These are phyloP conservation scores for Dioscorea cayenensis DNA, from an alignment of 116 monocot species.

Conservation along the genomic window DNA sequence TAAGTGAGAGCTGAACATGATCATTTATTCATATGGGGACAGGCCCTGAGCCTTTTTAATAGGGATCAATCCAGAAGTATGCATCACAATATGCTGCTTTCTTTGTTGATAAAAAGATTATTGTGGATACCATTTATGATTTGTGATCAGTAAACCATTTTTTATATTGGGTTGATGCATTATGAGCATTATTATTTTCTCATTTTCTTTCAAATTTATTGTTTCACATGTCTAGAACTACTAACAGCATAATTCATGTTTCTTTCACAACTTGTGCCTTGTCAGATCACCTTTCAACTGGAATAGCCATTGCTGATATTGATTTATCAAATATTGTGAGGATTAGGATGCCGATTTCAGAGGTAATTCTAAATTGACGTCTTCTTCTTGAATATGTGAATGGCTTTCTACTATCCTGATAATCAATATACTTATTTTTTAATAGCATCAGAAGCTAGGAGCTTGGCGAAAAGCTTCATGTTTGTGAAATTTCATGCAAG, in stretches of 20 bases:
- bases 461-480: no score
- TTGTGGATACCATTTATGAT: background rate
- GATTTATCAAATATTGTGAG: conserved; percentile 60
- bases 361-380: conserved; percentile 21
- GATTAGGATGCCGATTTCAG: conserved; percentile 68
- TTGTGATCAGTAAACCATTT: background rate
- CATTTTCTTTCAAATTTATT: background rate
- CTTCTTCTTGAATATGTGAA: background rate
- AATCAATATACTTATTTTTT: no score
- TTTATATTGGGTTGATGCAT: background rate
- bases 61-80: no score
- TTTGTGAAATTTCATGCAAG: no score
- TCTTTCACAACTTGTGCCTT: background rate
- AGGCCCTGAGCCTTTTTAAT: no score
- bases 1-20: no score
- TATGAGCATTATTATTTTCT: background rate
- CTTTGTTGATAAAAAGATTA: background rate
- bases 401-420: no score
- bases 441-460: no score
- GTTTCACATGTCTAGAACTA: no score
- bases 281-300: conserved; percentile 69
- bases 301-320: conserved; percentile 73
- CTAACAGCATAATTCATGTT: background rate
- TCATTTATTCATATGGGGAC: no score
- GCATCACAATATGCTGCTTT: no score